phyloP scores from a whole-genome alignment of 805 yeast genomes.

The Debaryomyces castellii region DNA sequence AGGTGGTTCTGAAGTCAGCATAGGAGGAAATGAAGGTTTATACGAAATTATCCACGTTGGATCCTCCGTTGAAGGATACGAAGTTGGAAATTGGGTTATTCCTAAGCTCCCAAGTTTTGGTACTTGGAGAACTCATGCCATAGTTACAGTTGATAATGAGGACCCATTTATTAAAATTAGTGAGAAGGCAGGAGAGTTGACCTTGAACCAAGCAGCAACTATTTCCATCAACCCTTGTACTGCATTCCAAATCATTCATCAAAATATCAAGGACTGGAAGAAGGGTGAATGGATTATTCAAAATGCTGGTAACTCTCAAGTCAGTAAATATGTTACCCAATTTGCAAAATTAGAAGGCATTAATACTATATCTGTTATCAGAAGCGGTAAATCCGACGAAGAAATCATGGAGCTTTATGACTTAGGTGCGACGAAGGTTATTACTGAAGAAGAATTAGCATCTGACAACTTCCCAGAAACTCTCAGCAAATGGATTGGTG shows the following conservation, averaged over 20 bases:
- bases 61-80: conserved; percentile 38
- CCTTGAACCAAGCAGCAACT: conserved; percentile 72
- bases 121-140: conserved; percentile 82
- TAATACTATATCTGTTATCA: conserved; percentile 26
- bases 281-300: conserved; percentile 32
- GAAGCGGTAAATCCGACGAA: conserved; percentile 27
- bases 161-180: conserved; percentile 27
- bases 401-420: conserved; percentile 17
- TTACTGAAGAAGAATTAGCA: conserved; percentile 26
- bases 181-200: conserved; percentile 21
- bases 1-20: conserved; percentile 53
- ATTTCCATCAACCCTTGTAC: conserved; percentile 86
- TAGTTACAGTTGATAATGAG: conserved; percentile 37
- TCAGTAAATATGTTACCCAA: conserved; percentile 28
- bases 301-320: conserved; percentile 37
- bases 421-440: conserved; percentile 32
- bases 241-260: conserved; percentile 77
- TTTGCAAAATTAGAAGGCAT: conserved; percentile 23
- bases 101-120: conserved; percentile 75
- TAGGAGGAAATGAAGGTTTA: conserved; percentile 89
- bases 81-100: conserved; percentile 78
- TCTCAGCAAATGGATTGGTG: conserved; percentile 12
- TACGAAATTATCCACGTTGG: conserved; percentile 73
- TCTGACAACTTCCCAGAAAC: conserved; percentile 16
- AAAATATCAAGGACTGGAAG: conserved; percentile 44